These are phyloP conservation scores for Fusarium mundagurra DNA, from an alignment of 2,329 filamentous ascomycete genomes.

Conservation along the genomic window DNA sequence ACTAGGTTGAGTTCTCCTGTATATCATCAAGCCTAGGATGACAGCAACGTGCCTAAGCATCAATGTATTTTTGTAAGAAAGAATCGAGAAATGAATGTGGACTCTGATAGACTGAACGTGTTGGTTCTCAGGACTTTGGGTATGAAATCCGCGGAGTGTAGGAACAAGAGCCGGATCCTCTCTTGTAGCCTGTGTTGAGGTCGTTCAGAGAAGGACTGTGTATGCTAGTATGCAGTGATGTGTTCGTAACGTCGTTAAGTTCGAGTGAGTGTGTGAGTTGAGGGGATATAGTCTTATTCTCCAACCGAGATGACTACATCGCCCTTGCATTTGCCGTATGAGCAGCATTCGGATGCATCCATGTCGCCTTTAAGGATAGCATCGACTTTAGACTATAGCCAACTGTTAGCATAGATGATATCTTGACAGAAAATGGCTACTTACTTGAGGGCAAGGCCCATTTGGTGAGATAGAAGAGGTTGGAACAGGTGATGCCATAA, in stretches of 20 bases:
- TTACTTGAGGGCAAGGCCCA: constrained; percentile 50
- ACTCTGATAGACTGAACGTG: background rate
- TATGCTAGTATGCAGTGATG: background rate
- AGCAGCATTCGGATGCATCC: constrained; percentile 61
- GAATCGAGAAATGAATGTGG: background rate
- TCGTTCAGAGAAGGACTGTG: background rate
- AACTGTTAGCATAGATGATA: constrained; percentile 1
- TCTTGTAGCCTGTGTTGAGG: background rate
- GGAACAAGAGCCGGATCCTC: background rate
- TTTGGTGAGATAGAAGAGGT: constrained; percentile 45
- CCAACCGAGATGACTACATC: constrained; percentile 60
- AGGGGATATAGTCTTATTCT: constrained; percentile 32
- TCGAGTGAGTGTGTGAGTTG: background rate
- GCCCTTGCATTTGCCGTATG: constrained; percentile 62
- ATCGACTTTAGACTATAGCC: constrained; percentile 47
- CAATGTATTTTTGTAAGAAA: background rate
- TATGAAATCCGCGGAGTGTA: background rate
- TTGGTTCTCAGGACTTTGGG: background rate
- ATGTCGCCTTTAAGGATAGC: constrained; percentile 59
- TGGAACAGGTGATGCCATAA: constrained; percentile 27
- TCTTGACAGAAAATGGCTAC: background rate
- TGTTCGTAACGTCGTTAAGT: constrained; percentile 38
- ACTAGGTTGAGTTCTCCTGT: background rate
- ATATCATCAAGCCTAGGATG: background rate
- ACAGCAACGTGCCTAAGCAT: background rate